Conservation (phyloP, 2,329 filamentous ascomycete species). For the Septoria petroselini region DNA sequence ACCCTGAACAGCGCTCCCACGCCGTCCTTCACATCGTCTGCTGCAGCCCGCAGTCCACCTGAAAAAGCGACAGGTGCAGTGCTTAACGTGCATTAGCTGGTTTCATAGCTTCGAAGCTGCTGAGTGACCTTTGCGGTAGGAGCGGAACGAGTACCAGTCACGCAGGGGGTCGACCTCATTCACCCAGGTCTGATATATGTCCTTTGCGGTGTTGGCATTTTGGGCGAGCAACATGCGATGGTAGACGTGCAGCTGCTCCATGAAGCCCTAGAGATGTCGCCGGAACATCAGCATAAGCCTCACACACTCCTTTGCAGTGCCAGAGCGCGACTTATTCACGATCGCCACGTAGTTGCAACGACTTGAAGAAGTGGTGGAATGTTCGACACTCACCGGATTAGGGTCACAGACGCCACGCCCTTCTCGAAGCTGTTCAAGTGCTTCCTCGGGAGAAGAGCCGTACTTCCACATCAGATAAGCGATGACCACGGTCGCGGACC, state of each 20-base stretch:
- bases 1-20: background rate
- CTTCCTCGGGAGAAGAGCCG: constrained; percentile 55
- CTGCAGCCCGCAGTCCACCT: background rate
- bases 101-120: constrained; percentile 26
- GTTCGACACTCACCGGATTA: constrained; percentile 53
- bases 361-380: no score
- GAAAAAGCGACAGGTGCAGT: background rate
- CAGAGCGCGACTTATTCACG: no score
- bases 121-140: constrained; percentile 19
- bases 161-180: constrained; percentile 36
- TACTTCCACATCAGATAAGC: constrained; percentile 72
- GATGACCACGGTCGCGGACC: constrained; percentile 77
- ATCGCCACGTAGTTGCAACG: no score
- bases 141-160: constrained; percentile 38
- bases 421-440: constrained; percentile 66
- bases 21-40: background rate
- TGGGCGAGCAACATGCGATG: constrained; percentile 62
- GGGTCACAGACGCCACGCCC: constrained; percentile 78
- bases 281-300: no score
- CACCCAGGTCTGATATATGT: constrained; percentile 39
- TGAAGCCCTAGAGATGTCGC: constrained; percentile 60
- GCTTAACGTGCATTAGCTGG: constrained; percentile 16
- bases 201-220: constrained; percentile 25
- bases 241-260: constrained; percentile 80
- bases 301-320: no score